Conservation (phyloP, 2,329 filamentous ascomycete species). For the Magnaporthiopsis rhizophila region DNA sequence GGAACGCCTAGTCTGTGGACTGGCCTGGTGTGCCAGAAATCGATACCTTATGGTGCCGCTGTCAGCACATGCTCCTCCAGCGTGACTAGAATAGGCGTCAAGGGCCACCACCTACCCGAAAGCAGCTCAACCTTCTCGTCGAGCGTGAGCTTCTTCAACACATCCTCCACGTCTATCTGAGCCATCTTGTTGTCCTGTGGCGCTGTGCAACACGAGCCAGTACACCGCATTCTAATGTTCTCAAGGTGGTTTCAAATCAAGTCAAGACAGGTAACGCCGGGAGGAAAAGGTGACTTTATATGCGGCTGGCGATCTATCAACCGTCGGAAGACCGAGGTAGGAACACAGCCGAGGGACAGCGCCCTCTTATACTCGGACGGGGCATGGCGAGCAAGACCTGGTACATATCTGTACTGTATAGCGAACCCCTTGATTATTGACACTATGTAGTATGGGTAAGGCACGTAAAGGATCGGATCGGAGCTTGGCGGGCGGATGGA, state of each 20-base stretch:
- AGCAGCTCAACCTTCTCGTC: conserved; percentile 46
- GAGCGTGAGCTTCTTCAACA: conserved; percentile 44
- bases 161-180: conserved; percentile 44
- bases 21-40: conserved; percentile 62
- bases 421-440: neutral
- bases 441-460: neutral
- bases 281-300: neutral
- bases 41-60: conserved; percentile 36
- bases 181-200: conserved; percentile 28
- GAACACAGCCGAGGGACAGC: neutral
- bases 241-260: neutral
- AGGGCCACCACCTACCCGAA: conserved; percentile 28
- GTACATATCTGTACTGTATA: too few relatives aligned
- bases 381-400: neutral
- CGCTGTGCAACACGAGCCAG: neutral
- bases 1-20: conserved; percentile 54
- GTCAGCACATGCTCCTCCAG: conserved; percentile 3
- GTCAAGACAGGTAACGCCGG: neutral
- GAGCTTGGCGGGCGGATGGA: neutral
- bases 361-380: neutral
- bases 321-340: neutral
- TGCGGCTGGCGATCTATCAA: neutral
- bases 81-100: too few relatives aligned
- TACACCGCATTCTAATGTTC: neutral
- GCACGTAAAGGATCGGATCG: neutral